Evolutionary conservation across 768 basidiomycete species (phyloP), one percentile per base, ranked within the genome.

Genomic region (Kwoniella heveanensis): DNA sequence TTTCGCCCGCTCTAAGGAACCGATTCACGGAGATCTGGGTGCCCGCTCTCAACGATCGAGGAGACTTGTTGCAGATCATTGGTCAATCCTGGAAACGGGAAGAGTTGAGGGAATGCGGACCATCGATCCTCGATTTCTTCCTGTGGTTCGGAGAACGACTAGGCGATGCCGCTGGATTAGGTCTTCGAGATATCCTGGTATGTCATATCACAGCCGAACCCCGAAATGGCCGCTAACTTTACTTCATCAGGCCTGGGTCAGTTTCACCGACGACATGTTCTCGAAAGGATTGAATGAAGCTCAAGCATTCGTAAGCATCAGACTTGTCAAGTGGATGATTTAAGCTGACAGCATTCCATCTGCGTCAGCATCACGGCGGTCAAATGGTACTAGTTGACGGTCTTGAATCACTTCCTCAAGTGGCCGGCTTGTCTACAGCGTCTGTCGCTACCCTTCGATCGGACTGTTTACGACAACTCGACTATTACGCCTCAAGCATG

Each of bases 1-100:
- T 99, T 1, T 98, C 96, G 1, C 95, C 94, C 30, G 96, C 96
- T 0, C 83, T 99, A 39, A 87, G 96, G 21, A 99, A 98, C 81
- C 87, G 96, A 4, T 99, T 99, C 81, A 99, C 96, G 2, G 96
- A 99, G 79, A 95, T 99, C 30, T 99, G 96, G 95, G 96, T 99
- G 0, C 94, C 95, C 2, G 82, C 87, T 19, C 85, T 97, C 29
- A 86, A 90, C 60, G 83, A 87, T 63, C 83, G 87, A 19, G 71
- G 76, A 5, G 96, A 99, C 76, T 82, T 95, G 7, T 83, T 86
- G 63, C 83, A 90, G 70, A 95, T 99, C 71, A 82, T 98, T 25
- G 80, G 83, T 12, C 85, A 81, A 56, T 83, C 86, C 1, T 96
- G 92, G 92, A 81, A 81, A 49, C 77, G 84, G 54, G 83, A 85